Evolutionary conservation across 1,284 basidiomycete species (phyloP).

Genomic region (Cystobasidiaceae sp.): DNA sequence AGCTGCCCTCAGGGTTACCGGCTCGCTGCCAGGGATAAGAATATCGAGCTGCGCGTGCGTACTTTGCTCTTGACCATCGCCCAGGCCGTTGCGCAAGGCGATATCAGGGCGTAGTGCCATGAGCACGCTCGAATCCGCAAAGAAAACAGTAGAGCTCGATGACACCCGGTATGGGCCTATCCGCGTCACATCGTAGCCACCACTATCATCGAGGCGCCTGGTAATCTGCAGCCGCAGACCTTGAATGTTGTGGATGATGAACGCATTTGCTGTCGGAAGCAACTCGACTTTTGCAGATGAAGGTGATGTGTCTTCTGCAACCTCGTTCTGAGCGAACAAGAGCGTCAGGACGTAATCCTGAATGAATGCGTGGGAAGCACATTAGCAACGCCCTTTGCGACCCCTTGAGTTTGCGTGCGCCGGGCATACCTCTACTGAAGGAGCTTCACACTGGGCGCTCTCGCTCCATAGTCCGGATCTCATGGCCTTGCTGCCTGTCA

Average conservation of each 20-base stretch:
- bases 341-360: conserved; percentile 38
- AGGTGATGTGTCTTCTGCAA: conserved; percentile 14
- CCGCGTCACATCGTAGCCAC: conserved; percentile 35
- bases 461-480: conserved; percentile 33
- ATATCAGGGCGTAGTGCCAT: conserved; percentile 15
- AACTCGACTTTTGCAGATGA: conserved; percentile 22
- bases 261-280: conserved; percentile 6
- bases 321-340: conserved; percentile 34
- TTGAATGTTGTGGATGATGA: conserved; percentile 32
- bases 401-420: not conserved
- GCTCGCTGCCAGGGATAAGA: conserved; percentile 18
- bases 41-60: not conserved
- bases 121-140: conserved; percentile 37
- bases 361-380: not conserved
- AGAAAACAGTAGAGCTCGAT: conserved; percentile 30
- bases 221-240: conserved; percentile 37
- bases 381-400: not conserved
- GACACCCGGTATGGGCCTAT: conserved; percentile 35
- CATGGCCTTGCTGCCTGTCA: conserved; percentile 32
- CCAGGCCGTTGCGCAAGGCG: not conserved
- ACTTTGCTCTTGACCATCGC: not conserved
- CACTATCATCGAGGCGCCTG: conserved; percentile 13
- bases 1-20: conserved; percentile 11
- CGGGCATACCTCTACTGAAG: conserved; percentile 34
- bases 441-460: conserved; percentile 35